A percentile compares a stretch with the other conserved stretches of the same genome.
phyloP scores from a whole-genome alignment of 257 asterid species.

The Linderniella brevidens region DNA sequence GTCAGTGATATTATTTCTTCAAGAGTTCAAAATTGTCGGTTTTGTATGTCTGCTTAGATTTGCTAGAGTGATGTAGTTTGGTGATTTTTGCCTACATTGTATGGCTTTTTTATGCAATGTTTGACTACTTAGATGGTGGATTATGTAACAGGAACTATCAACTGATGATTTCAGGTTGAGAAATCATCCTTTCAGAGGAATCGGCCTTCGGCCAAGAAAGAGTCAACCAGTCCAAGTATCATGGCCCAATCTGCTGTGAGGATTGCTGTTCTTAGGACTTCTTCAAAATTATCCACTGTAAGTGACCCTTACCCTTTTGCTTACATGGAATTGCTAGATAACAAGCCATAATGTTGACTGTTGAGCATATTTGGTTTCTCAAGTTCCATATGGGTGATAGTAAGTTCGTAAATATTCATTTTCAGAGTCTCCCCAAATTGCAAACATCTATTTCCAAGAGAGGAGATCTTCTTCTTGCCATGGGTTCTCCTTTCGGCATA shows the following conservation, averaged over 20 bases:
- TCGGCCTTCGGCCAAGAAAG: conserved; percentile 23
- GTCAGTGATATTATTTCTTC: too few species aligned
- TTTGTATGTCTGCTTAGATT: too few species aligned
- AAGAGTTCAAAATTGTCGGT: too few species aligned
- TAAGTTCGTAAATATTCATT: conserved; percentile 5
- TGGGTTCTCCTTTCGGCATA: conserved; percentile 99
- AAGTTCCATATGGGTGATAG: too few species aligned
- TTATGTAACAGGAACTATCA: conserved; percentile 63
- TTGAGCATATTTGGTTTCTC: too few species aligned
- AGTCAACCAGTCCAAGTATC: conserved; percentile 34
- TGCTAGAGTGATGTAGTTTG: too few species aligned
- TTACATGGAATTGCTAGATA: neutral
- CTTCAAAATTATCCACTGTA: conserved; percentile 33
- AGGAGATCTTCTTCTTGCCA: conserved; percentile 75
- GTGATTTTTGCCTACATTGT: too few species aligned
- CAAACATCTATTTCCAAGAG: conserved; percentile 41
- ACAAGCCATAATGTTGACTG: too few species aligned
- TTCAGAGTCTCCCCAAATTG: conserved; percentile 42
- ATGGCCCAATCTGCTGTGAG: conserved; percentile 63
- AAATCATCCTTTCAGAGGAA: conserved; percentile 40
- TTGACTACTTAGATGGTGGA: too few species aligned
- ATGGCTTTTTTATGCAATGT: neutral
- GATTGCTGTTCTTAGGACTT: conserved; percentile 54
- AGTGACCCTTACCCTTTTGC: conserved; percentile 8
- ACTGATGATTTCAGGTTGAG: conserved; percentile 85